Evolutionary conservation across 208 protist species (phyloP), one percentile per base, ranked within the genome.

Genomic region (Porcisia hertigi): DNA sequence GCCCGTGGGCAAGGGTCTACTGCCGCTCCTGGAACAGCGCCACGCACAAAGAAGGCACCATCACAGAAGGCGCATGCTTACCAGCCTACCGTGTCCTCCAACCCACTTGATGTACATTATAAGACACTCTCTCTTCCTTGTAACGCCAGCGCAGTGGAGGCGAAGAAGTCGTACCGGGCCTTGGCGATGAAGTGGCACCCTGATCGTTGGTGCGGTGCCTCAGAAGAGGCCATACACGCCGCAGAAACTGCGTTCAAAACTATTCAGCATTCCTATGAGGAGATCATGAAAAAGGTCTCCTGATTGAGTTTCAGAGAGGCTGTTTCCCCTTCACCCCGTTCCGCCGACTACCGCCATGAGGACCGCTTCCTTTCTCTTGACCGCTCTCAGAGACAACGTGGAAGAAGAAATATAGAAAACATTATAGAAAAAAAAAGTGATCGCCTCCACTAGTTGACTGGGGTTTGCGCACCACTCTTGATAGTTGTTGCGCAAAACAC

Each of bases 141-240:
- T 23, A 67, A 34, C 23, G 70, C 76, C 16, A n/a, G 49, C 47
- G 76, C 53, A 34, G 43, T 34, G 55, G 76, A 69, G 58, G 73
- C 84, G 69, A 65, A 57, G 14, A 75, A 77, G 71, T 73, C 83
- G 49, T 94, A 91, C 65, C 83, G 88, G 36, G 83, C 82, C 5
- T 73, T 94, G 64, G 90, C 90, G 41, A 89, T 95, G 83, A 71
- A 76, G 77, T 95, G 91, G 87, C 91, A 95, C 79, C 91, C 91
- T 23, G 88, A 95, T 67, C 85, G 80, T 39, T 95, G 91, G 91
- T 85, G 88, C 64, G 75, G 87, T 59, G 73, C 77, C 14, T 57
- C 79, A 0, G 69, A 76, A 0, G 72, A 70, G 39, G 74, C 87
- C 12, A 71, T 87, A 57, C 77, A 73, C n/a, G 25, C 65, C 11